Evolutionary conservation across 2,329 filamentous ascomycete genomes (phyloP).

Genomic region (Coccinonectria pachysandricola): DNA sequence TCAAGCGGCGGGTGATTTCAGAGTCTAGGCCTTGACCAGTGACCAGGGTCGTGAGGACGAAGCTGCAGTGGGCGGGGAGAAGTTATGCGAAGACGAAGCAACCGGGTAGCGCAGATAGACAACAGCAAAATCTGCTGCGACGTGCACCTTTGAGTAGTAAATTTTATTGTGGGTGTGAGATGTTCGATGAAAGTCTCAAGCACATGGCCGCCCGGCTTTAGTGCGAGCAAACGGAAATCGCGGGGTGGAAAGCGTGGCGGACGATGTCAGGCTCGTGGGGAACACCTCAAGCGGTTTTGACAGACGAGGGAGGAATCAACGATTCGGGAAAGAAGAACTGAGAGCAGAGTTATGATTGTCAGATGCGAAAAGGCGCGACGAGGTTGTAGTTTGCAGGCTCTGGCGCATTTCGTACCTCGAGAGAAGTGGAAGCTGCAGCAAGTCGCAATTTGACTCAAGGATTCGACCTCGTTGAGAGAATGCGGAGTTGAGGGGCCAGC

Average conservation of each 20-base stretch:
- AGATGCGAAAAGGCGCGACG: conserved; percentile 1
- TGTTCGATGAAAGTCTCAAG: background rate
- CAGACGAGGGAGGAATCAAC: no score
- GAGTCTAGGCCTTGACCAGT: conserved; percentile 6
- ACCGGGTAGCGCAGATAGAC: no score
- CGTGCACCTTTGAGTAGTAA: no score
- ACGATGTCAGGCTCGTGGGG: no score
- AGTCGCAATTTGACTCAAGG: conserved; percentile 9
- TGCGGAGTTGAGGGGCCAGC: conserved; percentile 1
- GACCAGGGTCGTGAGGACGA: conserved; percentile 10
- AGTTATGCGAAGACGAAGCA: no score
- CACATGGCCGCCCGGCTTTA: background rate
- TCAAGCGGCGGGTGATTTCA: conserved; percentile 14
- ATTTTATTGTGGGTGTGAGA: background rate
- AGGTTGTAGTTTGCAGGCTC: no score
- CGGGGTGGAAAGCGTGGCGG: no score
- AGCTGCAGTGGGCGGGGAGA: conserved; percentile 4
- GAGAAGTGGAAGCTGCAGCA: conserved; percentile 5
- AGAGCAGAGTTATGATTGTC: background rate
- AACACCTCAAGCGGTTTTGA: no score
- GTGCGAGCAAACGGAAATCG: no score
- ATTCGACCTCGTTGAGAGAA: no score
- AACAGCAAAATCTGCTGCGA: no score
- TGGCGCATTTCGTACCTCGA: conserved; percentile 11
- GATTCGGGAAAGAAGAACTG: no score